Evolutionary conservation across 805 yeast species (phyloP).

Genomic region (Yarrowia porcina): DNA sequence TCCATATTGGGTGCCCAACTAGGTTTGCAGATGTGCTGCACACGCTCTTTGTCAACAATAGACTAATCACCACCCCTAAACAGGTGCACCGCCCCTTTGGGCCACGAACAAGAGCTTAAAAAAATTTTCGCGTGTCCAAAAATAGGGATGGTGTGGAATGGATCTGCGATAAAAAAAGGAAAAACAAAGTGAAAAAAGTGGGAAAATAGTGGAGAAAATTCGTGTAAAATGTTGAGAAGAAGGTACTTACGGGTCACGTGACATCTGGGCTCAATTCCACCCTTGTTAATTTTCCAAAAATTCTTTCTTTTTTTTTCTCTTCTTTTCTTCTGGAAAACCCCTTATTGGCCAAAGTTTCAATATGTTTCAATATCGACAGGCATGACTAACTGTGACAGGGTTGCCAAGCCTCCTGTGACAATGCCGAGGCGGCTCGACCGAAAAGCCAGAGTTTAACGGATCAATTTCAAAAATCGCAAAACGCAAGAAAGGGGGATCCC

Average conservation of each 20-base stretch:
- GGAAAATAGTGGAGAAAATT: too few species aligned
- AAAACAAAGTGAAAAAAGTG: too few species aligned
- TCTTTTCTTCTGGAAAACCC: too few species aligned
- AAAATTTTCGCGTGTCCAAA: constrained; percentile 8
- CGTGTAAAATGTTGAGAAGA: too few species aligned
- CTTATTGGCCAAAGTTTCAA: constrained; percentile 8
- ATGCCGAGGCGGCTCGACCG: constrained; percentile 22
- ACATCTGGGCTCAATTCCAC: too few species aligned
- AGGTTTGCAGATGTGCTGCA: constrained; percentile 4
- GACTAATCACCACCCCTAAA: neutral
- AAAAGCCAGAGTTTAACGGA: constrained; percentile 9
- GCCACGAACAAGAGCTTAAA: neutral
- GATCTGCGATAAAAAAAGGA: too few species aligned
- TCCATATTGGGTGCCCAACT: neutral
- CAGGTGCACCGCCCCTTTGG: constrained; percentile 22
- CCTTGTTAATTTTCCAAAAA: too few species aligned
- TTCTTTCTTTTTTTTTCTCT: too few species aligned
- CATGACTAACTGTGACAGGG: constrained; percentile 16
- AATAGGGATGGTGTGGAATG: constrained; percentile 11
- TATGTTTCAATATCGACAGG: constrained; percentile 17
- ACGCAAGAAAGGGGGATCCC: neutral
- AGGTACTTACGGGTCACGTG: too few species aligned
- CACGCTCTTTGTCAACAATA: neutral
- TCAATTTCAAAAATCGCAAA: constrained; percentile 32
- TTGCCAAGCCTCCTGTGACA: constrained; percentile 19